Evolutionary conservation across 768 basidiomycete genomes (phyloP), one percentile per base, ranked within the genome.

Genomic region (Harrya chromipes): DNA sequence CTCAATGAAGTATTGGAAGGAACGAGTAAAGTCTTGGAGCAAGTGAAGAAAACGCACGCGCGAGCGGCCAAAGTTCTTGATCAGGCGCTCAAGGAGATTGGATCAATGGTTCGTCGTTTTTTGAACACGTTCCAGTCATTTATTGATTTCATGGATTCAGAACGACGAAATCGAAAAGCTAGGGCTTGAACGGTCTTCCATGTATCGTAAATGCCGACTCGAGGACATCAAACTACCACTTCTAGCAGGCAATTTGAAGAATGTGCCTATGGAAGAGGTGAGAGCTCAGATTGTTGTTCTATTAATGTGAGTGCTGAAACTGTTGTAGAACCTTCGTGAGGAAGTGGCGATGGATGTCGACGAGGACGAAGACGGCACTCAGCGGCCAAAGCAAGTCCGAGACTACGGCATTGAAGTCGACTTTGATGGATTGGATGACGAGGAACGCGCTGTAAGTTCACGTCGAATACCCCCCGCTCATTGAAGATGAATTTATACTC

Each of bases 211-310:
- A 62, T 97, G 95, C 69, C 82, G 93, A 54, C 75, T 99, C 38
- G 97, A 99, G 54, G 94, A 97, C 59, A 87, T 97, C 57, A 79
- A 79, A 50, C 67, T 99, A 16, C 94, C 95, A 0, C 72, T 98
- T 12, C 57, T 76, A 13, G 66, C 78, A 47, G 97, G 95, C 6
- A 79, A 82, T 60, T 71, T 98, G 47, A 85, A 82, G 66, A 81
- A 89, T 57, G 90, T 98, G 2, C 90, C 95, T 0, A 89, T 98
- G 82, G 94, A 97, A 63, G 97, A 97, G 82, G 93, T 91, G 41
- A 35, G 73, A 57, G 6, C 6, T 7, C 12, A 26, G 9, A n/a
- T 21, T 14, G 29, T 26, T 37, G 7, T 33, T 6, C 26, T 19
- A 26, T 24, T 33, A 16, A 39, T 10, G 12, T 33, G 16, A 16